Evolutionary conservation across 371 early-diverging fungal genomes (phyloP), one percentile per base, ranked within the genome.

Genomic region (Batrachochytrium dendrobatidis): DNA sequence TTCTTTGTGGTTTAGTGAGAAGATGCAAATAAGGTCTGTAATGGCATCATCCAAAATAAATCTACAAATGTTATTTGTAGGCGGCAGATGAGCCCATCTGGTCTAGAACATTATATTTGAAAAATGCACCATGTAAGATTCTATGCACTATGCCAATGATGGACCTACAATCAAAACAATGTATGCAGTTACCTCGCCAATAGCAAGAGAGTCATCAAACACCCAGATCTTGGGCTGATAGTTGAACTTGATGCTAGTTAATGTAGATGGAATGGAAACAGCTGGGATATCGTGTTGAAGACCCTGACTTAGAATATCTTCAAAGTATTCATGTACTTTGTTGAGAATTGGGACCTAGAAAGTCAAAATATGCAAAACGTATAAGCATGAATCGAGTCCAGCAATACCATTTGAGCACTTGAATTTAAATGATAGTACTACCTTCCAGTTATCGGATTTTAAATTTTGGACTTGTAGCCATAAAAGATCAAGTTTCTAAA

Each of bases 41-140:
- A 87, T 76, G 20, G 86, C 66, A 67, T 95, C 95, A 61, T 85
- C 82, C 52, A 93, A 66, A 34, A 93, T 73, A 68, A 83, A 89
- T 43, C 89, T 83, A 18, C 83, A 76, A 29, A 91, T 79, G 7
- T 76, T 61, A 56, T 65, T 51, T 46, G 86, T 69, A 0, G 67
- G 45, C 26, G 79, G 79, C 7, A 78, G 69, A 26, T 67, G 59
- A 30, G 53, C 61, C 24, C 60, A 43, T 31, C 50, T 34, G 4
- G 18, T 10, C 61, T 60, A 20, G 20, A 17, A 44, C 26, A 10
- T 28, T 31, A 20, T 22, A n/a, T 29, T 32, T 7, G 17, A 18
- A 29, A 12, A 12, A 6, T 46, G 31, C 20, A 8, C 6, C 15
- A 20, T 17, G 48, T 17, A 39, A 56, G n/a, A 18, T 7, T 31